These are phyloP conservation scores for Mortierella hygrophila DNA, from an alignment of 192 early-diverging fungal species.

Conservation along the genomic window DNA sequence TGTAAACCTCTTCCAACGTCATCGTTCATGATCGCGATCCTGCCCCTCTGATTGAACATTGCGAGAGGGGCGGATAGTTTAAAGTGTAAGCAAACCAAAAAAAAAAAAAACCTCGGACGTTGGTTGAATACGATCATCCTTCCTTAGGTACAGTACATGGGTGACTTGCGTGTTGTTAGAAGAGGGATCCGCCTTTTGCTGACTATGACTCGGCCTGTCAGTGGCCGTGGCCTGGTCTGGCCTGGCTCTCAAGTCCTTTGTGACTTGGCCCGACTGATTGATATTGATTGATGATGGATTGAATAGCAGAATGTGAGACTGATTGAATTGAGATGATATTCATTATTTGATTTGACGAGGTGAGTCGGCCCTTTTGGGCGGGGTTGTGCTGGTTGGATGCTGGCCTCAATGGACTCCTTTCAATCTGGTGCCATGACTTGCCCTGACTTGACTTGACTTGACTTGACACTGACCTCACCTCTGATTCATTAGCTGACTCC, in stretches of 20 bases:
- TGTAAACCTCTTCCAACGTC: too few relatives aligned
- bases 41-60: neutral
- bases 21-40: neutral
- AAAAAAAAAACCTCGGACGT: neutral
- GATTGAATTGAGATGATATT: neutral
- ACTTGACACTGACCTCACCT: neutral
- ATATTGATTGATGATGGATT: neutral
- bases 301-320: neutral
- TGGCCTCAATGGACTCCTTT: neutral
- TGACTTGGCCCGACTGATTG: constrained; percentile 1
- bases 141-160: neutral
- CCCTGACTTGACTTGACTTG: neutral
- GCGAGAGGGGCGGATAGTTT: neutral
- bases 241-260: neutral
- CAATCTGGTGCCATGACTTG: neutral
- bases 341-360: neutral
- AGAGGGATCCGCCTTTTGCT: neutral
- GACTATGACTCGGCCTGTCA: neutral
- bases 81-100: neutral
- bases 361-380: neutral
- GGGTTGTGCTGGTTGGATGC: neutral
- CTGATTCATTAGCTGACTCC: neutral
- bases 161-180: neutral
- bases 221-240: neutral
- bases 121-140: neutral